Evolutionary conservation across 805 yeast genomes (phyloP), one percentile per base, ranked within the genome.

Genomic region (Lachancea sp.): DNA sequence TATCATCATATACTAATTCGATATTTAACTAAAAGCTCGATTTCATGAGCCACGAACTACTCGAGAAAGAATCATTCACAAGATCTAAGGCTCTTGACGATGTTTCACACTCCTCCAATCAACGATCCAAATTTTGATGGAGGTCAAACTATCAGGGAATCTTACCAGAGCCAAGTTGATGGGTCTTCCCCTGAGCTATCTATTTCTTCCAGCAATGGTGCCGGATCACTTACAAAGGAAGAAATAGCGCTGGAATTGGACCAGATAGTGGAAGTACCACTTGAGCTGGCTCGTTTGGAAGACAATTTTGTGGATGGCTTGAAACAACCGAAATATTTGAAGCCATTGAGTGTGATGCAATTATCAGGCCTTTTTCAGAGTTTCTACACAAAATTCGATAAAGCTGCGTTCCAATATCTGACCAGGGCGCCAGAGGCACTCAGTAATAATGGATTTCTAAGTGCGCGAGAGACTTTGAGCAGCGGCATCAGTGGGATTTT

Each of bases 401-500:
- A 54, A 44, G 49, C 59, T 2, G 53, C 58, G 2, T 62, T 59
- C 43, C 62, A 63, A 30, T 56, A 58, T 37, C 45, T 60, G 32
- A 47, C 36, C 18, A 18, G 26, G 12, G n/a, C 20, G 10, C 18
- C 19, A 15, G 45, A 41, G 9, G 31, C 36, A 8, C 13, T 12
- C 20, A 33, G 10, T 16, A 22, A 27, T 25, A 8, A 42, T 1
- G 42, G 57, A 1, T 56, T 58, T 38, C 42, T 60, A 16, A 47
- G 40, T 32, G 64, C 66, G 0, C 55, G 58, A 22, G 67, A 63
- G 33, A 48, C 60, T 2, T 46, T 61, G 19, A 62, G 63, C 38
- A 60, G 64, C 36, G 68, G 68, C 1, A 45, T 63, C 33, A 62
- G 67, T 44, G 66, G 67, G 2, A 60, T 63, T 7, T 63, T 63